A percentile compares a stretch with the other conserved stretches of the same genome.
Conservation (phyloP, 2,329 filamentous ascomycete genomes). For the Laburnicola sp. region DNA sequence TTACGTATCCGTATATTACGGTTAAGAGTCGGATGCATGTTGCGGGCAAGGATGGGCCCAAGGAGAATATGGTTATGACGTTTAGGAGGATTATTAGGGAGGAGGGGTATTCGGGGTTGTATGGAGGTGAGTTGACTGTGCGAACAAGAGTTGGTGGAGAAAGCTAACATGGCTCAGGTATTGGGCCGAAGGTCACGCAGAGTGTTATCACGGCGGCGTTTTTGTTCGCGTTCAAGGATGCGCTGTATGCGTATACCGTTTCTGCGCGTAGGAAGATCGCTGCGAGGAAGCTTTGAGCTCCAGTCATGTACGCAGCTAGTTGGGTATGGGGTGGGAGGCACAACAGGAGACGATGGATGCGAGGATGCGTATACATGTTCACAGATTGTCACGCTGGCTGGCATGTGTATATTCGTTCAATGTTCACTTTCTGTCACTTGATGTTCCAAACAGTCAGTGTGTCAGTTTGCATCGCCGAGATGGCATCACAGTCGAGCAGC, state of each 20-base stretch:
- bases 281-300: background rate
- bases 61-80: conserved; percentile 77
- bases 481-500: too few species aligned
- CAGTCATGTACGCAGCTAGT: too few species aligned
- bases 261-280: conserved; percentile 59
- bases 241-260: conserved; percentile 81
- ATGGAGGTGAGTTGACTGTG: conserved; percentile 71
- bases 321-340: too few species aligned
- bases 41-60: conserved; percentile 72
- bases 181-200: conserved; percentile 94
- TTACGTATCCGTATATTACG: conserved; percentile 98
- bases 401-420: too few species aligned
- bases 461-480: too few species aligned
- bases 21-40: conserved; percentile 98
- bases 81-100: conserved; percentile 79
- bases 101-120: conserved; percentile 89
- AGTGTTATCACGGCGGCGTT: conserved; percentile 95
- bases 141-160: background rate
- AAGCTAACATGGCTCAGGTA: conserved; percentile 57
- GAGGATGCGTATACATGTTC: too few species aligned
- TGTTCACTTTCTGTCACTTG: too few species aligned
- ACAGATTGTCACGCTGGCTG: too few species aligned
- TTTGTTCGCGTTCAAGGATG: conserved; percentile 97
- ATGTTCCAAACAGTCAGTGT: too few species aligned
- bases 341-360: too few species aligned